These are phyloP conservation scores for Nephelium lappaceum DNA, from an alignment of 345 rosid species.

Conservation along the genomic window DNA sequence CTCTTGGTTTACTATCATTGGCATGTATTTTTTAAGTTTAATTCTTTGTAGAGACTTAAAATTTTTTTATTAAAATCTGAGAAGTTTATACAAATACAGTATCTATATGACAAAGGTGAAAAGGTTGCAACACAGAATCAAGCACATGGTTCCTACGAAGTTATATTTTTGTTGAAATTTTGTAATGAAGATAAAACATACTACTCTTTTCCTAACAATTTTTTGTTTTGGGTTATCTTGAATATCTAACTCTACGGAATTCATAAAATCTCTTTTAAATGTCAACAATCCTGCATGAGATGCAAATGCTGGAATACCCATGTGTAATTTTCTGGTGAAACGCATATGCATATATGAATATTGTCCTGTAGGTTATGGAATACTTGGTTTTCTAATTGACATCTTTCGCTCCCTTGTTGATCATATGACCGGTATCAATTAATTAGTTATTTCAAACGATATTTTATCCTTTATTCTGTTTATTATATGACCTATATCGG, in stretches of 20 bases:
- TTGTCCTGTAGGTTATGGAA: constrained; percentile 11
- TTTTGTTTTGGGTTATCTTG: not conserved
- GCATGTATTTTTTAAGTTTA: not conserved
- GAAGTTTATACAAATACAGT: not conserved
- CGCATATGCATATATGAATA: not conserved
- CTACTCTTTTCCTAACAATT: not conserved
- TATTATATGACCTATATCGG: not conserved
- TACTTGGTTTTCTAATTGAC: not conserved
- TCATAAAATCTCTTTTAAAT: not conserved
- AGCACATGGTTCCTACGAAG: not conserved
- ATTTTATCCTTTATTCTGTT: not conserved
- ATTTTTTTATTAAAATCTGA: not conserved
- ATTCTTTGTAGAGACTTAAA: not conserved
- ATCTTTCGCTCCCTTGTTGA: not conserved
- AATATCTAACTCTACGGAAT: not conserved
- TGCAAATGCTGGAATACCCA: not conserved
- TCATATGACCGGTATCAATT: not conserved
- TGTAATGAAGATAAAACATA: not conserved
- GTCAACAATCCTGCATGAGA: not conserved
- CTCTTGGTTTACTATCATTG: not conserved
- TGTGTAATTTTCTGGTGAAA: not conserved
- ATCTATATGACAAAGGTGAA: not conserved
- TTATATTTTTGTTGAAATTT: not conserved
- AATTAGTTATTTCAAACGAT: not conserved
- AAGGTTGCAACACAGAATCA: not conserved